phyloP scores from a whole-genome alignment of 495 filamentous ascomycete species.

The Tirmania nivea region DNA sequence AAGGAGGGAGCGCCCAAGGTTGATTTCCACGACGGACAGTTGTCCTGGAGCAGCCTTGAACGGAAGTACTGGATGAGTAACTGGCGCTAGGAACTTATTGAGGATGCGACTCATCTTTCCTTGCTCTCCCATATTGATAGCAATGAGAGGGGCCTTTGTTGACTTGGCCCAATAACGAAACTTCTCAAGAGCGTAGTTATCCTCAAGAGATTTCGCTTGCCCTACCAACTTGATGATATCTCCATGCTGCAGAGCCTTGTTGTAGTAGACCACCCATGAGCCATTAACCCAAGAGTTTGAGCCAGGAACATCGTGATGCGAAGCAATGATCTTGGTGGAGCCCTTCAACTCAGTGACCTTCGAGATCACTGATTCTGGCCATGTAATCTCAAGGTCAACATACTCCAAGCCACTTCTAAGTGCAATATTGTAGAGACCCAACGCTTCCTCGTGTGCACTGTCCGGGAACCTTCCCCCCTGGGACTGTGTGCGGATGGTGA shows the following conservation, averaged over 20 bases:
- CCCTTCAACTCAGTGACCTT: constrained; percentile 46
- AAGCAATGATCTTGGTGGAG: constrained; percentile 67
- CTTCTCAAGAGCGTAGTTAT: constrained; percentile 64
- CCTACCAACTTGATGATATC: constrained; percentile 93
- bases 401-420: constrained; percentile 73
- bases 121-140: constrained; percentile 80
- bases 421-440: constrained; percentile 53
- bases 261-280: constrained; percentile 73
- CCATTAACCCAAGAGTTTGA: constrained; percentile 69
- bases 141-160: constrained; percentile 65
- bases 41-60: constrained; percentile 91
- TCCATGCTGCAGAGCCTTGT: constrained; percentile 63
- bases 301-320: constrained; percentile 72
- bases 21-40: constrained; percentile 76
- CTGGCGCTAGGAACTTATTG: constrained; percentile 86
- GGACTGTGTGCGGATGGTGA: constrained; percentile 65
- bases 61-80: constrained; percentile 71
- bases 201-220: constrained; percentile 48
- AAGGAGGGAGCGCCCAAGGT: constrained; percentile 48
- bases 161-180: constrained; percentile 59
- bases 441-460: constrained; percentile 41
- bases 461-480: constrained; percentile 87
- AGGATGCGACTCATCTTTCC: constrained; percentile 79
- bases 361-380: constrained; percentile 49
- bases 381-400: constrained; percentile 78